Evolutionary conservation across 169 alveolate species (phyloP).

Genomic region (Plasmodium gallinaceum): DNA sequence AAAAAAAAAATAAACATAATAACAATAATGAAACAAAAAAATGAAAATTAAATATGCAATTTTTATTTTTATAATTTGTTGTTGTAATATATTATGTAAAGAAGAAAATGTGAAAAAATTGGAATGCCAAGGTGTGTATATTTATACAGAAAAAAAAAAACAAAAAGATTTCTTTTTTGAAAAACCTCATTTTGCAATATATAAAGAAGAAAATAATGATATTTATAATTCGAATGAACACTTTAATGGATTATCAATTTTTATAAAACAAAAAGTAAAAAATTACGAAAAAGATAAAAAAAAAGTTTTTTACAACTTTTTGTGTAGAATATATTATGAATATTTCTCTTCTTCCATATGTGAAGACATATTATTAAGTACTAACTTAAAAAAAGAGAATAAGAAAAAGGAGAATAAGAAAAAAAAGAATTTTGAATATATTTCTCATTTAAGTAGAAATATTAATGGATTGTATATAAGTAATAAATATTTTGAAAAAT

Average conservation of each 20-base stretch:
- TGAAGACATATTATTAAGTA: not conserved
- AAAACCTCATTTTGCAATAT: slow-evolving; percentile 16
- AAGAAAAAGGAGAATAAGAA: not conserved
- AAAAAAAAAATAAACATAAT: too few species aligned
- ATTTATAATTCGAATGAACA: slow-evolving; percentile 46
- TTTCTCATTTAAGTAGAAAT: not conserved
- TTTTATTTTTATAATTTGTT: not conserved
- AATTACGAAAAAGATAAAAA: slow-evolving; percentile 5
- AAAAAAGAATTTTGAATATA: not conserved
- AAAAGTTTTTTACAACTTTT: not conserved
- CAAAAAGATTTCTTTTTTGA: not conserved
- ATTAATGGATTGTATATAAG: not conserved
- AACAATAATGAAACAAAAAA: too few species aligned
- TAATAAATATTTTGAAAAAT: not conserved
- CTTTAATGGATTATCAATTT: slow-evolving; percentile 38
- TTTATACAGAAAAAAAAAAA: slow-evolving; percentile 9
- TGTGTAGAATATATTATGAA: slow-evolving; percentile 2
- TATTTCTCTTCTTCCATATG: not conserved
- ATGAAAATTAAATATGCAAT: not conserved
- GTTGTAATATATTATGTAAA: not conserved
- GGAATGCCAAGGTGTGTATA: slow-evolving; percentile 47
- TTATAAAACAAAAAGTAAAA: slow-evolving; percentile 17
- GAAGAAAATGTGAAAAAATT: slow-evolving; percentile 5
- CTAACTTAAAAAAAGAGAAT: not conserved
- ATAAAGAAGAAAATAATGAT: slow-evolving; percentile 17